phyloP scores from a whole-genome alignment of 768 basidiomycete species.

The Agaricus subrufescens region DNA sequence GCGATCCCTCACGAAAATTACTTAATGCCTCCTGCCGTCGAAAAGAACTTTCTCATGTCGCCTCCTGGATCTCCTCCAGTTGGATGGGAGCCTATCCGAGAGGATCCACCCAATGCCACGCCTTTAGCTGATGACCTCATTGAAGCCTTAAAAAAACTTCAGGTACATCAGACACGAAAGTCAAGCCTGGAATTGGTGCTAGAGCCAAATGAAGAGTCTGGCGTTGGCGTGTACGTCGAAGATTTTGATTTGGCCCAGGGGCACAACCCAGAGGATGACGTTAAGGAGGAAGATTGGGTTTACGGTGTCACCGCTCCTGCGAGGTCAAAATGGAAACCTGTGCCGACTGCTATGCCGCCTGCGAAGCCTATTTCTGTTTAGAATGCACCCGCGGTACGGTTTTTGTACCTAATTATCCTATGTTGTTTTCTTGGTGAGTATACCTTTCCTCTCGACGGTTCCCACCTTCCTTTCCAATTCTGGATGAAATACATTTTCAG shows the following conservation, averaged over 20 bases:
- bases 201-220: constrained; percentile 63
- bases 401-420: constrained; percentile 11
- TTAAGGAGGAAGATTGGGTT: constrained; percentile 55
- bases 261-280: constrained; percentile 19
- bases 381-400: not conserved
- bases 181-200: constrained; percentile 53
- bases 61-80: constrained; percentile 97
- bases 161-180: constrained; percentile 39
- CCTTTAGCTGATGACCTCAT: constrained; percentile 90
- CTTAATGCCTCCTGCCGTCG: constrained; percentile 71
- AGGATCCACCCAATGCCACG: constrained; percentile 83
- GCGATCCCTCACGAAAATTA: constrained; percentile 29
- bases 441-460: constrained; percentile 1
- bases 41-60: constrained; percentile 96
- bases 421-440: constrained; percentile 30
- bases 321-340: constrained; percentile 43
- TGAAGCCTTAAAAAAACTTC: constrained; percentile 66
- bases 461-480: constrained; percentile 11
- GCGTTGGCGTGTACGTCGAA: constrained; percentile 77
- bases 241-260: constrained; percentile 48
- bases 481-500: constrained; percentile 51
- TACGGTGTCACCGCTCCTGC: constrained; percentile 56
- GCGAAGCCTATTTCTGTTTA: constrained; percentile 42
- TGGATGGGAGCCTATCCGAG: constrained; percentile 89
- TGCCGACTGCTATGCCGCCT: constrained; percentile 57